Evolutionary conservation across 805 yeast species (phyloP).

Genomic region (Candida ortonii): DNA sequence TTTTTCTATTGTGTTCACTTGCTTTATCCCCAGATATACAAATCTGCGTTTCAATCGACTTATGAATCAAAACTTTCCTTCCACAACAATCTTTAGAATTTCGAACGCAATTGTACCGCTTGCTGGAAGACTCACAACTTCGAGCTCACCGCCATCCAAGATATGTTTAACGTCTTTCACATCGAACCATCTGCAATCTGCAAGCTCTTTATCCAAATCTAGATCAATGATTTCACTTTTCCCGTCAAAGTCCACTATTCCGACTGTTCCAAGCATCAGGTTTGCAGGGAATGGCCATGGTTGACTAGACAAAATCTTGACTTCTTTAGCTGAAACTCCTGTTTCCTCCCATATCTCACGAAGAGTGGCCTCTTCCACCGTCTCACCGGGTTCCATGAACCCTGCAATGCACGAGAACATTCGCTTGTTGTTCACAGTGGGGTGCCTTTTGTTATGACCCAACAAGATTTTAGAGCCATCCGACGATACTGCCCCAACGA

Average conservation of each 20-base stretch:
- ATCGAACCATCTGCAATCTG: slow-evolving; percentile 85
- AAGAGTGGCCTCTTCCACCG: slow-evolving; percentile 81
- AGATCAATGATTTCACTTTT: slow-evolving; percentile 61
- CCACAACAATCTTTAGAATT: slow-evolving; percentile 34
- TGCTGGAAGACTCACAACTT: slow-evolving; percentile 41
- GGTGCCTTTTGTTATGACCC: slow-evolving; percentile 66
- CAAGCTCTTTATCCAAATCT: slow-evolving; percentile 82
- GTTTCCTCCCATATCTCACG: slow-evolving; percentile 97
- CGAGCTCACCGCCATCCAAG: slow-evolving; percentile 12
- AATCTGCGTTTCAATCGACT: no score
- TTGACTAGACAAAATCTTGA: slow-evolving; percentile 69
- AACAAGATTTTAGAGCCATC: slow-evolving; percentile 62
- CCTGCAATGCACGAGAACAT: slow-evolving; percentile 92
- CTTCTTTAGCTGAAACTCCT: slow-evolving; percentile 63
- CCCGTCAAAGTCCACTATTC: slow-evolving; percentile 67
- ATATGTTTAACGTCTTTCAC: slow-evolving; percentile 42
- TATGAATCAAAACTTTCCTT: slow-evolving; percentile 4
- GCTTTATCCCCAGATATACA: no score
- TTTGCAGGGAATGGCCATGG: slow-evolving; percentile 99
- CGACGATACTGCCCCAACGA: slow-evolving; percentile 69
- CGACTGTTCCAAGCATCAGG: slow-evolving; percentile 91
- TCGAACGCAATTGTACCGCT: slow-evolving; percentile 42
- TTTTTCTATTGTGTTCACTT: no score
- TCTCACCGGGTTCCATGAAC: slow-evolving; percentile 92
- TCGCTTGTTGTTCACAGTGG: slow-evolving; percentile 30